A percentile compares a stretch with the other conserved stretches of the same genome.
These are phyloP conservation scores for Diaporthe longicolla DNA, from an alignment of 2,329 filamentous ascomycete genomes.

Conservation along the genomic window DNA sequence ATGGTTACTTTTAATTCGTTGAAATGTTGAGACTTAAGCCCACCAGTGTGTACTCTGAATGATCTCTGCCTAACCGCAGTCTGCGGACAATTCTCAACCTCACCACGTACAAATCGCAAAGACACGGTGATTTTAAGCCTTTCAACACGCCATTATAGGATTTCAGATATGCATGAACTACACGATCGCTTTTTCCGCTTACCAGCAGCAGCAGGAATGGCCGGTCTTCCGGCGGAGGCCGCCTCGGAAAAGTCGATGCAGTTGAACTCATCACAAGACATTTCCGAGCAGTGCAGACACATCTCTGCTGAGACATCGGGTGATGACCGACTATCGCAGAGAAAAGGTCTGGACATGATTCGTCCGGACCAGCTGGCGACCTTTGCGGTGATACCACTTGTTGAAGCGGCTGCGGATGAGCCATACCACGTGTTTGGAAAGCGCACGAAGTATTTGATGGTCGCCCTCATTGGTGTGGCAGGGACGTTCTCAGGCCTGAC, in stretches of 20 bases:
- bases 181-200: neutral
- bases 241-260: neutral
- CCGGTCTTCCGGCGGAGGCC: too few species aligned
- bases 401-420: neutral
- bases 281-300: neutral
- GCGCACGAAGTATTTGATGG: conserved; percentile 60
- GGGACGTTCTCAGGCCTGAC: conserved; percentile 67
- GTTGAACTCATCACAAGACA: neutral
- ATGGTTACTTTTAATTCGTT: neutral
- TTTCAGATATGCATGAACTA: neutral
- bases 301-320: neutral
- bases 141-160: neutral
- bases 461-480: conserved; percentile 63
- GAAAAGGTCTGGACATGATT: neutral
- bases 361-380: neutral
- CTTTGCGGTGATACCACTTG: too few species aligned
- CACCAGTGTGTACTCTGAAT: neutral
- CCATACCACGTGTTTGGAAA: conserved; percentile 55
- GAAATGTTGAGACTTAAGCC: too few species aligned
- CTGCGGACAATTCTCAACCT: neutral
- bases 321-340: too few species aligned
- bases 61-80: neutral
- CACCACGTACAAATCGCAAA: neutral
- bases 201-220: neutral
- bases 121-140: neutral